Base-by-base conservation (phyloP, 2,329 filamentous ascomycete species). In the Penicillium sp. region DNA sequence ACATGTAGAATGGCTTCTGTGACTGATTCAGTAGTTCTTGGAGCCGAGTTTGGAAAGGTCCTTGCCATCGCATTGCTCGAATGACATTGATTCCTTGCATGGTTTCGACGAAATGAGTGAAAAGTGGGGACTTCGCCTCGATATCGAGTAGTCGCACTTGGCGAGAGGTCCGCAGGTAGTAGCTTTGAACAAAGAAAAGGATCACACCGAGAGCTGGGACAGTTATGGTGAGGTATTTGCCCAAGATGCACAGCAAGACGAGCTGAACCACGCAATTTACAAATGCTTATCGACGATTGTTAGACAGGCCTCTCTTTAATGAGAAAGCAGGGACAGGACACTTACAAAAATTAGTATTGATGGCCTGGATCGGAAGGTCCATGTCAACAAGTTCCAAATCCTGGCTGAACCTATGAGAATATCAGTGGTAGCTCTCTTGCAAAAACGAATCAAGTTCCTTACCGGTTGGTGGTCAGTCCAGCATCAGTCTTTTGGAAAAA, bases 1-100 rank as follows among this genome's bases (percentile, higher is more conserved):
- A 68, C 6, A 81, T 73, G 63, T 81, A 82, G 61, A 76, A 79
- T 4, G 80, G 78, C 4, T 72, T 69, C 57, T 82, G 79, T 5
- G 75, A 78, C n/a, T 68, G 62, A 57, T 81, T 76, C 6, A 82
- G 70, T 20, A 75, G 60, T 1, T 65, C 55, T 0, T 76, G 69
- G 1, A 74, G 78, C 34, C 77, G 77, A 12, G 75, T 62, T 1
- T 75, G 68, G 28, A 80, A 74, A 1, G 71, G 67, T 1, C 63
- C 59, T 15, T 76, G 73, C 82, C 82, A 84, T 1, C 75, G 37
- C 54, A 62, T 48, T 5, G 60, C 60, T 14, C 57, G 51, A 48
- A 61, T 61, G 8, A 54, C 51, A 7, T 49, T 58, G 2, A 55
- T 57, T 5, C 53, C 52, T 22, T 52, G 51, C 51, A 60, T 57